Base-by-base conservation (phyloP, 441 rosid species). In the Euphorbia schlechtendalii region DNA sequence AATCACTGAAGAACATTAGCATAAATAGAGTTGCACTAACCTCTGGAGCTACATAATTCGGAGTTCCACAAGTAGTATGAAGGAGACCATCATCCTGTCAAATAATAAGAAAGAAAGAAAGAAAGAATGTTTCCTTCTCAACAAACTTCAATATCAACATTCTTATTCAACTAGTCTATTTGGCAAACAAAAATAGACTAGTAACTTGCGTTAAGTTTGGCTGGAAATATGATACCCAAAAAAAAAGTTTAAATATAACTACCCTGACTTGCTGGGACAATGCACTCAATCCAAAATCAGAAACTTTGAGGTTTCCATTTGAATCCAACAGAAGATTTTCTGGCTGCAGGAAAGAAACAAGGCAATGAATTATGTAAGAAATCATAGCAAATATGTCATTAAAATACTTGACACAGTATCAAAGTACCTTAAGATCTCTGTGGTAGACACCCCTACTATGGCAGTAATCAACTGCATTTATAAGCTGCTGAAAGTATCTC, bases 361-460 rank as follows among this genome's bases (percentile, higher is more conserved):
- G 53, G 53, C 9, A 64, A 52, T 41, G 20, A 61, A 63, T 22
- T 63, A 34, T 34, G 40, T 34, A 34, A 52, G 59, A 17, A n/a
- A 3, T 52, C 15, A 51, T 48, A 30, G 18, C 27, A 51, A 62
- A 48, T 45, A 38, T 60, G 15, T 21, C 56, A 68, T 58, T 8
- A 45, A 59, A 56, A 22, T 56, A 25, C n/a, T 45, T 59, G n/a
- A 32, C 10, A 63, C 59, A 18, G 36, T 25, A 59, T 56, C 58
- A 28, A 48, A 30, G 60, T 69, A 92, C 98, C 96, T 93, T 93
- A 21, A 93, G 83, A 63, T 93, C 97, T 81, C 98, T 82, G 71
- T 93, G 98, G 77, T 80, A 93, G 53, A 93, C 98, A 69, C 97
- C 98, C 77, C 98, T 83, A 68, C 98, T 93, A 74, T 93, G 98